Evolutionary conservation across 2,329 filamentous ascomycete species (phyloP).

Genomic region (Pseudogymnoascus pannorum): DNA sequence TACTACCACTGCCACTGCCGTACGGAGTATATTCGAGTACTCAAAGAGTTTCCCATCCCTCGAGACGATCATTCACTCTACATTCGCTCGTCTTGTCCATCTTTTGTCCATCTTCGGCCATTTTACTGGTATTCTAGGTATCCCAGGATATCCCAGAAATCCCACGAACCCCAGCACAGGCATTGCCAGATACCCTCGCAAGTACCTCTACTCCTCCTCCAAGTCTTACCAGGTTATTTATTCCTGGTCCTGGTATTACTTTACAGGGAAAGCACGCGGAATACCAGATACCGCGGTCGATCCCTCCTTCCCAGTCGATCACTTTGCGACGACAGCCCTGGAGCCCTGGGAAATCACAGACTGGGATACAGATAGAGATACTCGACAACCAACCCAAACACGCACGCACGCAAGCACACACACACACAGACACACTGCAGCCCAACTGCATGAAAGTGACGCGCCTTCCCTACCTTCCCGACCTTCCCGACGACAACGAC

Average conservation of each 20-base stretch:
- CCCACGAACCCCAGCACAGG: no score
- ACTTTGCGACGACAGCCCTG: background rate
- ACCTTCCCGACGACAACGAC: background rate
- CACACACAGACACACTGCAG: background rate
- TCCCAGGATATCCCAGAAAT: no score
- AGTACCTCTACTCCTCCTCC: background rate
- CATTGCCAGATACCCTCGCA: background rate
- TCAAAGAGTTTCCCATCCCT: no score
- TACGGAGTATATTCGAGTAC: background rate
- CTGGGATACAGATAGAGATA: no score
- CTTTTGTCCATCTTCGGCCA: background rate
- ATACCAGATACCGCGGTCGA: background rate
- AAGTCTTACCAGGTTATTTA: no score
- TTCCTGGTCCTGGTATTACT: no score
- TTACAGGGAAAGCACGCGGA: background rate
- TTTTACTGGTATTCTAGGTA: background rate
- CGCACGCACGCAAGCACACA: no score
- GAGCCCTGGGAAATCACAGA: no score
- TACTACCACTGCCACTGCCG: background rate
- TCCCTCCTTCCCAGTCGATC: background rate
- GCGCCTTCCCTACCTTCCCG: background rate
- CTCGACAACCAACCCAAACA: no score
- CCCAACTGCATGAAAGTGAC: background rate
- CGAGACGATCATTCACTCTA: background rate
- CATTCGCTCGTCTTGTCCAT: background rate